Evolutionary conservation across 2,329 filamentous ascomycete genomes (phyloP).

Genomic region (Cladophialophora carrionii): DNA sequence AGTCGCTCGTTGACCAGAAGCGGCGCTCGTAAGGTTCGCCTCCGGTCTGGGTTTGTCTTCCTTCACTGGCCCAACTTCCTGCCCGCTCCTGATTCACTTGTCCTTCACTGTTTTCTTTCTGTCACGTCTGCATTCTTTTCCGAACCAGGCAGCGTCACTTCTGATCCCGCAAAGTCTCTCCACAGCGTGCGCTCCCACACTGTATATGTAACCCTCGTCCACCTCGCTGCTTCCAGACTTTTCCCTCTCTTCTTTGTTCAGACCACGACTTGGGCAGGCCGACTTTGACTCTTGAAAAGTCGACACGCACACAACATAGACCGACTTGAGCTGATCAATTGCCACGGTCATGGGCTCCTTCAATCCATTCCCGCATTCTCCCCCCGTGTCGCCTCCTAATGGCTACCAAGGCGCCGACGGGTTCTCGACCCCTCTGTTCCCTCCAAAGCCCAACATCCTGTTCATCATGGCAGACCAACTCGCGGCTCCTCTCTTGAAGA

Average conservation of each 20-base stretch:
- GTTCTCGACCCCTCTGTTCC: slow-evolving; percentile 38
- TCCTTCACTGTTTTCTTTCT: neutral
- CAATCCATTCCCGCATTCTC: slow-evolving; percentile 32
- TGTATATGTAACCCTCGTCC: slow-evolving; percentile 11
- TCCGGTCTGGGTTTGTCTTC: neutral
- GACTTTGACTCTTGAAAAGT: neutral
- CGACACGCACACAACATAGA: neutral
- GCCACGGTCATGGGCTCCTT: slow-evolving; percentile 34
- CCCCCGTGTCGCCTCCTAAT: slow-evolving; percentile 39
- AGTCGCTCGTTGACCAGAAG: slow-evolving; percentile 10
- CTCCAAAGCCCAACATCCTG: slow-evolving; percentile 70
- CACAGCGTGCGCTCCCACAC: slow-evolving; percentile 7
- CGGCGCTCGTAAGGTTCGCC: neutral
- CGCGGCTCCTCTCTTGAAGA: slow-evolving; percentile 84
- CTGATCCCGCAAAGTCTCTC: slow-evolving; percentile 10
- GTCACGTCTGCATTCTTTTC: slow-evolving; percentile 5
- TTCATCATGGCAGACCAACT: slow-evolving; percentile 99
- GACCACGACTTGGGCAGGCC: neutral
- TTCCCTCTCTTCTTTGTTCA: neutral
- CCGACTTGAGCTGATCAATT: neutral
- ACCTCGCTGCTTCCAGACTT: neutral
- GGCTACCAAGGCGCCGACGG: slow-evolving; percentile 35
- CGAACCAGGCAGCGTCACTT: slow-evolving; percentile 2
- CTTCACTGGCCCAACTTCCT: neutral
- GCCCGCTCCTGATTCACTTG: slow-evolving; percentile 10